Percentiles rank a stretch among this genome's conserved stretches.
Conservation (phyloP, 768 basidiomycete genomes). For the Macrocybe gigantea region DNA sequence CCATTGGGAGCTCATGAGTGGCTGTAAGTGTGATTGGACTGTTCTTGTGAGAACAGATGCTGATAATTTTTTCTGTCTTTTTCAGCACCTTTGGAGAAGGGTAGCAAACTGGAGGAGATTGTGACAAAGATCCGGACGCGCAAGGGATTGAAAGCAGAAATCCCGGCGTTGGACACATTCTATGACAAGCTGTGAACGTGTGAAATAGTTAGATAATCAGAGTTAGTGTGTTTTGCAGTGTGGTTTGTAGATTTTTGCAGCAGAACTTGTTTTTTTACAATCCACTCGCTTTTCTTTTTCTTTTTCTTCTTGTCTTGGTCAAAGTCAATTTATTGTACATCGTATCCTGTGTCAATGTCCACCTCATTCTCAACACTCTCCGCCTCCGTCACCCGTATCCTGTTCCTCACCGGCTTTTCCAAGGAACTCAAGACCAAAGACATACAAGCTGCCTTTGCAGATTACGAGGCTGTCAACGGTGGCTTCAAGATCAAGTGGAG, state of each 20-base stretch:
- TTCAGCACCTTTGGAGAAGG: slow-evolving; percentile 79
- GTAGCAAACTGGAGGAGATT: slow-evolving; percentile 84
- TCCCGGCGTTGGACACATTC: slow-evolving; percentile 82
- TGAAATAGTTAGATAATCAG: background rate
- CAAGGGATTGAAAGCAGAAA: slow-evolving; percentile 97
- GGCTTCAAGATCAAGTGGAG: slow-evolving; percentile 99
- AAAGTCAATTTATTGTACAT: slow-evolving; percentile 20
- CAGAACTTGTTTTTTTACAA: slow-evolving; percentile 1
- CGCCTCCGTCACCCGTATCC: slow-evolving; percentile 93
- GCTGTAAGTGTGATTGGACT: slow-evolving; percentile 44
- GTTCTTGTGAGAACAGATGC: slow-evolving; percentile 2
- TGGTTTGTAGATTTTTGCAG: background rate
- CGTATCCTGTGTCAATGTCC: slow-evolving; percentile 42
- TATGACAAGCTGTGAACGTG: slow-evolving; percentile 81
- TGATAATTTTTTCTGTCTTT: slow-evolving; percentile 4
- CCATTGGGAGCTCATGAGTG: slow-evolving; percentile 85
- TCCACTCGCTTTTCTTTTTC: background rate
- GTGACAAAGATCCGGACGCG: slow-evolving; percentile 78
- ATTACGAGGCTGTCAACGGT: slow-evolving; percentile 80
- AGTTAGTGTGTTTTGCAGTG: background rate
- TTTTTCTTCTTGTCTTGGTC: too few species aligned
- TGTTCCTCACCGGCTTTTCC: slow-evolving; percentile 87
- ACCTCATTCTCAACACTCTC: slow-evolving; percentile 77
- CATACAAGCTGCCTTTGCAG: slow-evolving; percentile 84
- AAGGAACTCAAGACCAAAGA: slow-evolving; percentile 98